Base-by-base conservation (phyloP, 2,329 filamentous ascomycete species). In the Talaromyces verruculosus region DNA sequence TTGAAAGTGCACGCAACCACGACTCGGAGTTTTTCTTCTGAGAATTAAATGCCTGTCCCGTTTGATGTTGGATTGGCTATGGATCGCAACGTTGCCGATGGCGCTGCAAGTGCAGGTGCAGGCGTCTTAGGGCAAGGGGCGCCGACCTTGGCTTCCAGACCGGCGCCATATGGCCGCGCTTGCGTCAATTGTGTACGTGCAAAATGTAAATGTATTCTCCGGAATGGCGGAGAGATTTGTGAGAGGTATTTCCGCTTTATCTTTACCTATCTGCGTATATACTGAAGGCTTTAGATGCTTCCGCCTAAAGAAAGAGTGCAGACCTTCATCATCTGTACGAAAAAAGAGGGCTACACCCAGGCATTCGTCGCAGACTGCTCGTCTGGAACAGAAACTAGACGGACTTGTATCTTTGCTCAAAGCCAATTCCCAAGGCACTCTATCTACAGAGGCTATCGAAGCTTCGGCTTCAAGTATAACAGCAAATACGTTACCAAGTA, bases 261-360 rank as follows among this genome's bases (percentile, higher is more conserved):
- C 5, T 4, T 25, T 35, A 1, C 22, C 17, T 43, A 19, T 10
- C 30, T 51, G 33, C 19, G 25, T 7, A 19, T 49, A 53, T 58
- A 53, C 47, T 43, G 39, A 63, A n/a, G 22, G 17, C 41, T 15
- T 17, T 41, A 78, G 81, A 63, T 83, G 81, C 59, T 71, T 76
- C 61, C 80, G 81, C 4, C 69, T 83, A 1, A 75, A 77, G n/a
- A 80, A 79, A 67, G 70, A 77, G 37, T 83, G 81, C 67, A 72
- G 73, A 4, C 78, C 79, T 5, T 74, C 78, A 11, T 66, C 70
- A 25, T 71, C 77, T 30, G 68, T 76, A 8, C 74, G 79, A 41
- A 76, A 73, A 51, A 75, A 71, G 15, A 67, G 63, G 1, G 51
- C 63, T 3, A 69, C 67, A 13, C 53, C 62, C 2, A 64, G 64